Evolutionary conservation across 371 early-diverging fungal genomes (phyloP).

Genomic region (Conidiobolus incongruus): DNA sequence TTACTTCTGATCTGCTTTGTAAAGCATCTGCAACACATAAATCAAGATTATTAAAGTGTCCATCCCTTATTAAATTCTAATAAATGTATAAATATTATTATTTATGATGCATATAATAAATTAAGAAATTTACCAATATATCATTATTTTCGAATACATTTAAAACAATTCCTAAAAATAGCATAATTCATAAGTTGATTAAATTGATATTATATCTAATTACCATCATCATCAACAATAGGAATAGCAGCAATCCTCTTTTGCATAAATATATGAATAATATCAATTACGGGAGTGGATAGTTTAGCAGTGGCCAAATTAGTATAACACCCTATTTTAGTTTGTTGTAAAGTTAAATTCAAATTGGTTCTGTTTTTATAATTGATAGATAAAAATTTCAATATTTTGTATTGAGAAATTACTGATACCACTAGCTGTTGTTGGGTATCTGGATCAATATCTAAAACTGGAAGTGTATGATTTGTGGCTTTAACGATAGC

Average conservation of each 20-base stretch:
- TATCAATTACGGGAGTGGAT: conserved; percentile 60
- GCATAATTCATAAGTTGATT: not conserved
- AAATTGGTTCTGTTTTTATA: conserved; percentile 31
- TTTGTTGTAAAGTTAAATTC: conserved; percentile 36
- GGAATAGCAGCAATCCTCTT: conserved; percentile 76
- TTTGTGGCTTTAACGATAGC: conserved; percentile 49
- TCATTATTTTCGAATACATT: conserved; percentile 91
- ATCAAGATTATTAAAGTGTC: conserved; percentile 44
- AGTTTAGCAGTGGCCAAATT: conserved; percentile 53
- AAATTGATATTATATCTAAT: not conserved
- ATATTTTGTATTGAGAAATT: conserved; percentile 72
- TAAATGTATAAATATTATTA: conserved; percentile 5
- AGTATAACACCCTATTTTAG: conserved; percentile 71
- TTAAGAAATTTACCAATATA: conserved; percentile 44
- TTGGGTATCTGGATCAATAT: conserved; percentile 40
- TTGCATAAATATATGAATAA: conserved; percentile 72
- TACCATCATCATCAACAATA: conserved; percentile 68
- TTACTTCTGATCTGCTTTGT: conserved; percentile 45
- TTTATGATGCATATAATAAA: not conserved
- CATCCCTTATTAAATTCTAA: conserved; percentile 35
- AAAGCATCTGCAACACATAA: conserved; percentile 72
- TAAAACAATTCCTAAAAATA: conserved; percentile 40
- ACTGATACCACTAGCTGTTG: conserved; percentile 78
- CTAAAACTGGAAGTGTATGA: conserved; percentile 73
- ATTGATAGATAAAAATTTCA: conserved; percentile 74